Evolutionary conservation across 257 asterid species (phyloP).

Genomic region (Craterostigma plantagineum): DNA sequence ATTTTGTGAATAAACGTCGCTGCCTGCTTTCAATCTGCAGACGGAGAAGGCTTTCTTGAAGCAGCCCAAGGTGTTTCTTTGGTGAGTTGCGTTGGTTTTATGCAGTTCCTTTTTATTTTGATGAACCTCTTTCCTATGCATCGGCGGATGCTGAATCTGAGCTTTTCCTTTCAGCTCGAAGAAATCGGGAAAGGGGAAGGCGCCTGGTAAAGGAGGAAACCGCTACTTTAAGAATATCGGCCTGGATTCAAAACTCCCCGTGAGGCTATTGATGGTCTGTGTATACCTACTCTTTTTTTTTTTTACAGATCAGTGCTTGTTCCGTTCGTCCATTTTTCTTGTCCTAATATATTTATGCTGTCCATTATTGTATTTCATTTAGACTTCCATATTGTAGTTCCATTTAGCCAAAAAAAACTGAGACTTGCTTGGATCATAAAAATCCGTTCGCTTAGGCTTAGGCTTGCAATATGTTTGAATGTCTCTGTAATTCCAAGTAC

Average conservation of each 20-base stretch:
- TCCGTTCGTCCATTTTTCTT: not conserved
- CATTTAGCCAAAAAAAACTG: too few species aligned
- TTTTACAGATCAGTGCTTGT: not conserved
- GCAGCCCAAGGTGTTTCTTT: conserved; percentile 20
- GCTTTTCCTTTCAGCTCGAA: conserved; percentile 18
- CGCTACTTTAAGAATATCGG: conserved; percentile 31
- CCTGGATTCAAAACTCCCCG: conserved; percentile 24
- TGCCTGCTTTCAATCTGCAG: conserved; percentile 10
- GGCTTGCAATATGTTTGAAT: too few species aligned
- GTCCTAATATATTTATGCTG: not conserved
- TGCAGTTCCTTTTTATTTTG: not conserved
- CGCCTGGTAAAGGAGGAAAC: conserved; percentile 33
- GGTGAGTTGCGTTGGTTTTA: conserved; percentile 8
- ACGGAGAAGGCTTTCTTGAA: conserved; percentile 21
- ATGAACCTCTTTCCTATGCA: not conserved
- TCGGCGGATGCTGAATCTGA: not conserved
- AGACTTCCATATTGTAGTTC: too few species aligned
- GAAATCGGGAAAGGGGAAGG: conserved; percentile 30
- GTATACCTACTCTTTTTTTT: not conserved
- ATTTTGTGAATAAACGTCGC: too few species aligned
- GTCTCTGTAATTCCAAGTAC: too few species aligned
- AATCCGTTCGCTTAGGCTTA: too few species aligned
- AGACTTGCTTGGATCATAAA: too few species aligned
- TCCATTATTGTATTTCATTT: too few species aligned
- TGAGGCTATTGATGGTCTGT: conserved; percentile 20